A percentile compares a stretch with the other conserved stretches of the same genome.
Evolutionary conservation across 177 flowering plant species (phyloP).

Genomic region (Vitis hybrid): DNA sequence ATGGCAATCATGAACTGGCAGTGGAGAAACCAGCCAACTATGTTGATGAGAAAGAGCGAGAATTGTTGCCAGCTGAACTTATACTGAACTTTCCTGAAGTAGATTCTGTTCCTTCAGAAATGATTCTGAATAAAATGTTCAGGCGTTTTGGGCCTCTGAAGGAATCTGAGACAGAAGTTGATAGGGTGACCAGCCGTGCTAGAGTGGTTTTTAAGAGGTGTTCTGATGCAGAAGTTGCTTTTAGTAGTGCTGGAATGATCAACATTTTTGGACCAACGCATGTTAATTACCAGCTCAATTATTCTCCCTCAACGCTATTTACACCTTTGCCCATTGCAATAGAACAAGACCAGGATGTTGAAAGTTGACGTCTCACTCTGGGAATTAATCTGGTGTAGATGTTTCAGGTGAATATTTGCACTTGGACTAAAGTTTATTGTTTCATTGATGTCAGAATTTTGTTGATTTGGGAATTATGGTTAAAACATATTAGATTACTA

Average conservation of each 20-base stretch:
- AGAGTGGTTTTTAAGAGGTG: conserved; percentile 45
- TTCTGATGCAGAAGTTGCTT: conserved; percentile 52
- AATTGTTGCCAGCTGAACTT: conserved; percentile 36
- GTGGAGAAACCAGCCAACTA: conserved; percentile 23
- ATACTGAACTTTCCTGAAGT: conserved; percentile 33
- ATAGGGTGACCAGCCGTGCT: conserved; percentile 36
- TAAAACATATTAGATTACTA: not conserved
- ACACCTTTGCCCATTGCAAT: conserved; percentile 24
- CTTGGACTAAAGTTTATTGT: no score
- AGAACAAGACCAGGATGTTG: conserved; percentile 33
- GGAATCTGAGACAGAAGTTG: conserved; percentile 47
- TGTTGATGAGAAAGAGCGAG: conserved; percentile 24
- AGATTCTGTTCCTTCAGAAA: conserved; percentile 39
- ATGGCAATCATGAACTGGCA: conserved; percentile 19
- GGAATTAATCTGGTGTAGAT: conserved; percentile 3
- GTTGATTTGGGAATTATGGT: not conserved
- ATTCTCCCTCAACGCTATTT: conserved; percentile 25
- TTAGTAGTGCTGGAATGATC: conserved; percentile 38
- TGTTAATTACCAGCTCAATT: conserved; percentile 43
- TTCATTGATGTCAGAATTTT: no score
- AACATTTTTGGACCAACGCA: conserved; percentile 37
- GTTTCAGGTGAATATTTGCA: not conserved
- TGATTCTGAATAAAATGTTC: conserved; percentile 38
- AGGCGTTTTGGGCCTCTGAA: conserved; percentile 46
- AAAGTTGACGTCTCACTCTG: conserved; percentile 13